Percentiles rank a stretch among this genome's conserved stretches.
Evolutionary conservation across 352 stramenopile species (phyloP).

Genomic region (Globisporangium cederbergense): DNA sequence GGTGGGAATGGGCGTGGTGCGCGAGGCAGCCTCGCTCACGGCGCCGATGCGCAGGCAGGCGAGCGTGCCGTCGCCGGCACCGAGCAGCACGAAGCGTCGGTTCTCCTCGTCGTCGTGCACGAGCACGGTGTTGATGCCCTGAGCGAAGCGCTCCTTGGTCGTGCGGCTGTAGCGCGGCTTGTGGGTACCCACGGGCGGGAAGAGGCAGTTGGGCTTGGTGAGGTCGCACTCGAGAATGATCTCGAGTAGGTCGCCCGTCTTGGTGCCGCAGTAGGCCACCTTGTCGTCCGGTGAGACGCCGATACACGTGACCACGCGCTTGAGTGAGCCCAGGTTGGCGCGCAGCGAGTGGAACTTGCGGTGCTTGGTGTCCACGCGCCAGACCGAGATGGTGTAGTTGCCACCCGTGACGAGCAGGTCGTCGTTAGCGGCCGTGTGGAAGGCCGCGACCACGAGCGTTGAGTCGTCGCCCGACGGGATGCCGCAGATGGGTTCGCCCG

Average conservation of each 20-base stretch:
- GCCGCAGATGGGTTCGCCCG: conserved; percentile 89
- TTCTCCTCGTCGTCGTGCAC: conserved; percentile 91
- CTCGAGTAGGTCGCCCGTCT: conserved; percentile 94
- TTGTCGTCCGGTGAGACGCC: conserved; percentile 91
- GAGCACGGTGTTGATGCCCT: conserved; percentile 86
- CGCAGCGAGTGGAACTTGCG: conserved; percentile 94
- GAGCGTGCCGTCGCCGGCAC: conserved; percentile 91
- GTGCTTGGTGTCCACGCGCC: conserved; percentile 81
- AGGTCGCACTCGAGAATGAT: conserved; percentile 93
- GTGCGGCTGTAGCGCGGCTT: conserved; percentile 88
- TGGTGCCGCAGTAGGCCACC: conserved; percentile 93
- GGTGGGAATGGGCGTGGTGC: conserved; percentile 66
- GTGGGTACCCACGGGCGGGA: conserved; percentile 70
- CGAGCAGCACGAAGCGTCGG: conserved; percentile 81
- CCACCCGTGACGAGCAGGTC: conserved; percentile 94
- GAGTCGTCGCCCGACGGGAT: conserved; percentile 92
- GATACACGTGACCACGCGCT: conserved; percentile 92
- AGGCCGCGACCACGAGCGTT: conserved; percentile 83
- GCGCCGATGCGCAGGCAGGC: conserved; percentile 75
- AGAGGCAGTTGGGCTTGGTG: conserved; percentile 85
- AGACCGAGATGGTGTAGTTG: conserved; percentile 92
- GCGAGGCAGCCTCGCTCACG: conserved; percentile 55
- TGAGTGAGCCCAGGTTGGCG: conserved; percentile 91
- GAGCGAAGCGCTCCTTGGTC: conserved; percentile 91
- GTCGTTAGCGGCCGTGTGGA: conserved; percentile 83